Base-by-base conservation (phyloP, 108 stramenopile species). In the Pinguiococcus pyrenoidosus region DNA sequence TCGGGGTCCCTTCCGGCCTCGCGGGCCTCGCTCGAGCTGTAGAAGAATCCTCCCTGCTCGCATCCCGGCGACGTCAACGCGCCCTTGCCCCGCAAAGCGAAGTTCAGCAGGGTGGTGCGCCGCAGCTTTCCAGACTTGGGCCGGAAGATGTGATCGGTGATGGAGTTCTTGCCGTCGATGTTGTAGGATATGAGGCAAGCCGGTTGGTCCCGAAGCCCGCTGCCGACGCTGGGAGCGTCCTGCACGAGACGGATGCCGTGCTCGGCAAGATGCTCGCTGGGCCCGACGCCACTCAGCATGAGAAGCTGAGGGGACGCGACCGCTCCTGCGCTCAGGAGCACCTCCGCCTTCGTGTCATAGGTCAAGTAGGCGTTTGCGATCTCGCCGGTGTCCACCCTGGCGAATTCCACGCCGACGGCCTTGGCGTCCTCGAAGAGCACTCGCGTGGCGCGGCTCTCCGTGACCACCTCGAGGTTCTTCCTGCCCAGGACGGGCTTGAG, bases 71-170 rank as follows among this genome's bases (percentile, higher is more conserved):
- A 59, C 17, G 62, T 59, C 18, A 63, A 40, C 20, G 58, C 51
- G 23, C 62, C 62, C 21, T 28, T 53, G 22, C 62, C 62, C 10
- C 24, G 23, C 37, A 53, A 22, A 20, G 53, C n/a, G 58, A 58
- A 63, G 50, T 44, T 27, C 18, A 59, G 49, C 24, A 29, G 42
- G 6, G 33, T 29, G 35, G 65, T 41, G 3, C 63, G 63, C 40
- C 51, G 49, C 20, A 37, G 64, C 25, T 25, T 23, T 10, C 9
- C 18, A 37, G 32, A 49, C 9, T 61, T 51, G 28, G 44, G 54
- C 21, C 67, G n/a, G 17, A 72, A 62, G 33, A 76, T 30, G 59
- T 67, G 33, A 28, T 68, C 65, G 29, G 71, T 70, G 56, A 73
- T 64, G 56, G 49, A 51, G 32, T 67, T 48, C 3, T n/a, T n/a